Evolutionary conservation across 352 stramenopile species (phyloP).

Genomic region (Phytophthora nicotianae): DNA sequence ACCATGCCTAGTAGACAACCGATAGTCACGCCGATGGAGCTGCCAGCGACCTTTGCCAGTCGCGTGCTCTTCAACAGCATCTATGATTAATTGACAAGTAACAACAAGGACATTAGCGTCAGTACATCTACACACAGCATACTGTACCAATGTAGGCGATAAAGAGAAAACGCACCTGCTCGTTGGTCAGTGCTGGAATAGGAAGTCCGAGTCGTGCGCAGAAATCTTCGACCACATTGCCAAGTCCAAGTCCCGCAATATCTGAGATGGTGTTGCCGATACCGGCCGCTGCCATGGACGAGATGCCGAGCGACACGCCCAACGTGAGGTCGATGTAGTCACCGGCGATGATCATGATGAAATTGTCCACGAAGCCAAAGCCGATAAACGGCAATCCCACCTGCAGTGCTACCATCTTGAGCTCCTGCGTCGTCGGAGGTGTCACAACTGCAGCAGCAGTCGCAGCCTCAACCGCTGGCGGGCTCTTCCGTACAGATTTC

Average conservation of each 20-base stretch:
- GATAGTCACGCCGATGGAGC: slow-evolving; percentile 72
- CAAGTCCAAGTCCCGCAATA: slow-evolving; percentile 65
- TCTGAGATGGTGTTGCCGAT: slow-evolving; percentile 89
- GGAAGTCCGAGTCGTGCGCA: slow-evolving; percentile 69
- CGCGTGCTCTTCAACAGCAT: slow-evolving; percentile 69
- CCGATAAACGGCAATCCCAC: slow-evolving; percentile 94
- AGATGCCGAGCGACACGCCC: slow-evolving; percentile 84
- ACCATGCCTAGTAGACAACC: slow-evolving; percentile 80
- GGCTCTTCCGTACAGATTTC: slow-evolving; percentile 23
- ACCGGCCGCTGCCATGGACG: slow-evolving; percentile 84
- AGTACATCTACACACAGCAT: too few species aligned
- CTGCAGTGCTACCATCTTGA: slow-evolving; percentile 72
- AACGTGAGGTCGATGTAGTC: slow-evolving; percentile 89
- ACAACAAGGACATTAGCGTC: neutral
- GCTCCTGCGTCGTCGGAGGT: slow-evolving; percentile 48
- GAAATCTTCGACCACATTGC: slow-evolving; percentile 85
- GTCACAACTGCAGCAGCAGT: slow-evolving; percentile 5
- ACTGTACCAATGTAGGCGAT: neutral
- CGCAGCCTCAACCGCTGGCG: slow-evolving; percentile 1
- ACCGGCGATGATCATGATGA: slow-evolving; percentile 92
- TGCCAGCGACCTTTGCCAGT: slow-evolving; percentile 70
- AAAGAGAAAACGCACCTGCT: slow-evolving; percentile 49
- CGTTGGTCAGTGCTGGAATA: slow-evolving; percentile 54
- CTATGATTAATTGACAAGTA: slow-evolving; percentile 27
- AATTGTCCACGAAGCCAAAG: slow-evolving; percentile 98